Conservation (phyloP, 1,139 yeast species). For the Yamadazyma pseudoaaseri region DNA sequence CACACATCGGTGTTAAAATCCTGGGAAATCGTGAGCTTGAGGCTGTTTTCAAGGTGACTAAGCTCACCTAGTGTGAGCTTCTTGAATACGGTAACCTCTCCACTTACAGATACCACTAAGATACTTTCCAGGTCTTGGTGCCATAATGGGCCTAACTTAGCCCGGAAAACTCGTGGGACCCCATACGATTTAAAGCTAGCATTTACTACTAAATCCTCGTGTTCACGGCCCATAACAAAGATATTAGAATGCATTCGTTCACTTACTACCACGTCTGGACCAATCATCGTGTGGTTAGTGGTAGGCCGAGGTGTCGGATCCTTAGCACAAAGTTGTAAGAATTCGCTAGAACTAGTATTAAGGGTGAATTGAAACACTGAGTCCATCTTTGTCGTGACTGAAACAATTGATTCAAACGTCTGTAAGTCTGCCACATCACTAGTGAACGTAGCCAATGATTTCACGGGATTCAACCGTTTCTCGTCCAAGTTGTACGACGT, state of each 20-base stretch:
- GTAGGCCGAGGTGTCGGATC: conserved; percentile 40
- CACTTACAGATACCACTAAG: conserved; percentile 48
- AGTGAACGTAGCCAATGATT: conserved; percentile 25
- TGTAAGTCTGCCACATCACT: conserved; percentile 39
- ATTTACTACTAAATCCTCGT: conserved; percentile 2
- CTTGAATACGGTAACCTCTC: conserved; percentile 40
- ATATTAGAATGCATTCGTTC: conserved; percentile 46
- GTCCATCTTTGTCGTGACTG: conserved; percentile 41
- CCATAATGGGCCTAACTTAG: conserved; percentile 38
- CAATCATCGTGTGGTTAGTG: conserved; percentile 35
- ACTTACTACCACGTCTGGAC: conserved; percentile 30
- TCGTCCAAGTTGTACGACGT: conserved; percentile 40
- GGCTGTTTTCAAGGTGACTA: neutral
- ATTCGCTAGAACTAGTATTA: conserved; percentile 8
- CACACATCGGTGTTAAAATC: conserved; percentile 18
- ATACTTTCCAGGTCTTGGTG: conserved; percentile 14
- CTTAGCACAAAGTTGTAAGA: conserved; percentile 19
- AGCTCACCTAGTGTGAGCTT: conserved; percentile 3
- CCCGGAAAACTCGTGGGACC: conserved; percentile 41
- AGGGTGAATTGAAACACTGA: conserved; percentile 33
- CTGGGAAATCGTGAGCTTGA: conserved; percentile 6
- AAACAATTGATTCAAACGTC: conserved; percentile 21
- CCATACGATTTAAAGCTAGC: conserved; percentile 28
- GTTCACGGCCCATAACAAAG: conserved; percentile 22
- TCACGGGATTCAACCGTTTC: conserved; percentile 35